Base-by-base conservation (phyloP, 1,284 basidiomycete species). In the Leccinum fallax region DNA sequence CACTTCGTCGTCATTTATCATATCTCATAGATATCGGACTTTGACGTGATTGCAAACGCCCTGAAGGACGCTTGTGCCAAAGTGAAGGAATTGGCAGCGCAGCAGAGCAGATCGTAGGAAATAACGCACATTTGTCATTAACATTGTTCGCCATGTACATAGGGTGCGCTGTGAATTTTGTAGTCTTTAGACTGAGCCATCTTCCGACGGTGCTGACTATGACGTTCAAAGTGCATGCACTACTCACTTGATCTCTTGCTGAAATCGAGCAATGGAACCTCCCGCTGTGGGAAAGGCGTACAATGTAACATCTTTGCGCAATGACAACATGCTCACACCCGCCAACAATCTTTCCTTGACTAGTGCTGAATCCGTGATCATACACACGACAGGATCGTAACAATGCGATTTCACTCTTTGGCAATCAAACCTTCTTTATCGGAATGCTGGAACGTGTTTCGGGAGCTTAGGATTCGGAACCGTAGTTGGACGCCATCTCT, bases 361-460 rank as follows among this genome's bases (percentile, higher is more conserved):
- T 38, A 2, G 36, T 15, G 15, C 15, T 38, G 15, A 38, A 38
- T 38, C 15, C 2, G 15, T 38, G 15, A 38, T 38, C 15, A 16
- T 38, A 36, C 13, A 38, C 36, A 15, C 4, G 36, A 16, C 15
- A 38, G 15, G 36, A 16, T 38, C 36, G 4, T 8, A 38, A 38
- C 36, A 16, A 4, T 38, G 36, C 4, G 15, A 38, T 38, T 38
- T 38, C 36, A 16, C 66, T 94, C 93, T 76, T 95, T 94, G 65
- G 94, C 89, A 36, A 84, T 79, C 30, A 89, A 74, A 16, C 83
- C 88, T 66, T 89, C 83, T 88, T 66, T 89, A 67, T 92, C 89
- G 8, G 87, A 81, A 64, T 86, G 88, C 63, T 90, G 87, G 83
- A 98, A 97, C 94, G 97, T 97, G 70, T 97, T 97, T 21, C 93